Conservation (phyloP, 306 rosid species). For the Hippophae tibetana region DNA sequence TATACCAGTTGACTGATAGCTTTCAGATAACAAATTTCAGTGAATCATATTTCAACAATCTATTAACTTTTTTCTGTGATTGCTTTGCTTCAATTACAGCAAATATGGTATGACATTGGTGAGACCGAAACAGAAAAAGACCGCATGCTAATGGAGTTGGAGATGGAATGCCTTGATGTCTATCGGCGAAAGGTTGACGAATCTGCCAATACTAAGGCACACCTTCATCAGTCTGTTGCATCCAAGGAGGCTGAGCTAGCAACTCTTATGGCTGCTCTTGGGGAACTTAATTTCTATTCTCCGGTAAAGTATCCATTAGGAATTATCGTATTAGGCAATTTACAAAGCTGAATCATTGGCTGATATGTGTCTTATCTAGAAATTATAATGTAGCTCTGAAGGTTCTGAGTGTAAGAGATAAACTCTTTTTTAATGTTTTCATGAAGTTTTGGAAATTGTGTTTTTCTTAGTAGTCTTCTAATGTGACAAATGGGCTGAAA, state of each 20-base stretch:
- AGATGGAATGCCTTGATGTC: conserved; percentile 90
- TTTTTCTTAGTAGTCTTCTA: too few relatives aligned
- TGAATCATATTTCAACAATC: not conserved
- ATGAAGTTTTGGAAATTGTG: too few relatives aligned
- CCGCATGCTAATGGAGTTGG: conserved; percentile 72
- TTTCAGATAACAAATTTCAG: conserved; percentile 3
- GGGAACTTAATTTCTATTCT: conserved; percentile 67
- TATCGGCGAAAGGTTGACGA: conserved; percentile 86
- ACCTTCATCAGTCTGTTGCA: conserved; percentile 80
- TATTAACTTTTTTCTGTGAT: conserved; percentile 5
- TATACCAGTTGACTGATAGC: not conserved
- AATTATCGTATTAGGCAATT: not conserved
- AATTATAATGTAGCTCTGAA: too few relatives aligned
- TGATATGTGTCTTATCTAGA: too few relatives aligned
- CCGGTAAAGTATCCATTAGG: conserved; percentile 40
- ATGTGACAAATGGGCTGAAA: too few relatives aligned
- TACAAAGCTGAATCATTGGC: too few relatives aligned
- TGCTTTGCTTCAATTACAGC: conserved; percentile 39
- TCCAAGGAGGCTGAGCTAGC: conserved; percentile 97
- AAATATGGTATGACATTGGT: conserved; percentile 94
- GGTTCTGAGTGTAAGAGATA: too few relatives aligned
- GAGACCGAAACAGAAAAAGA: conserved; percentile 74
- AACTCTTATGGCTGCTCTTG: conserved; percentile 81
- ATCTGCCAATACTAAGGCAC: conserved; percentile 78
- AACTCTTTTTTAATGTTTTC: too few relatives aligned